These are phyloP conservation scores for Penicillium silybi DNA, from an alignment of 495 filamentous ascomycete species.

Conservation along the genomic window DNA sequence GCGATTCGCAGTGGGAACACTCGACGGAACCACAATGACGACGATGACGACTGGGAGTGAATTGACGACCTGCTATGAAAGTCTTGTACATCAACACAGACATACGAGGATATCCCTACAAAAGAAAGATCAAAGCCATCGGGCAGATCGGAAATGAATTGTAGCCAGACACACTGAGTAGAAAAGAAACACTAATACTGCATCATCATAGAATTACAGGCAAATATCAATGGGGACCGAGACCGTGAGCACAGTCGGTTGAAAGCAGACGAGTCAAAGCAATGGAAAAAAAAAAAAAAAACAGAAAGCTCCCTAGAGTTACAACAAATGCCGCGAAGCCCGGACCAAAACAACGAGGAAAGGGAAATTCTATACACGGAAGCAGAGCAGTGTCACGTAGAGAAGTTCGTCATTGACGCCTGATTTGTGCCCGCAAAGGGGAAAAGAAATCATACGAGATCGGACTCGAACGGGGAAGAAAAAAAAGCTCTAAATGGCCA, in stretches of 20 bases:
- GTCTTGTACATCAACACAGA: not conserved
- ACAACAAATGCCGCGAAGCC: conserved; percentile 28
- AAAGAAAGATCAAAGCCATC: not conserved
- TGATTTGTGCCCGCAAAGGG: conserved; percentile 21
- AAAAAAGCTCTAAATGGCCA: conserved; percentile 43
- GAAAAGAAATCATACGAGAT: conserved; percentile 10
- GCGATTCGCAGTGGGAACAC: conserved; percentile 46
- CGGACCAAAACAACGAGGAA: conserved; percentile 9
- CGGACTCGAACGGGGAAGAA: not conserved
- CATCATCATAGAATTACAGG: conserved; percentile 42
- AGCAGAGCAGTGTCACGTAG: conserved; percentile 16
- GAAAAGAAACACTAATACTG: conserved; percentile 27
- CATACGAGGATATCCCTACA: not conserved
- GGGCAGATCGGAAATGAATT: conserved; percentile 7
- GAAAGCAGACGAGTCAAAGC: conserved; percentile 7
- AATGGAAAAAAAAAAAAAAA: conserved; percentile 10
- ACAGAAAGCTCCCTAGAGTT: conserved; percentile 26
- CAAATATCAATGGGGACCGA: conserved; percentile 22
- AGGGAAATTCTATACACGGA: conserved; percentile 29
- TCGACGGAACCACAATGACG: conserved; percentile 27
- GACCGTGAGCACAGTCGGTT: conserved; percentile 15
- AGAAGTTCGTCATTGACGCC: conserved; percentile 26
- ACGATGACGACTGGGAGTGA: conserved; percentile 67
- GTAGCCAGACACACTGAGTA: conserved; percentile 12
- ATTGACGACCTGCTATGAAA: conserved; percentile 1